Percentiles rank a stretch among this genome's conserved stretches.
Evolutionary conservation across 192 early-diverging fungal species (phyloP).

Genomic region (Entomortierella chlamydospora): DNA sequence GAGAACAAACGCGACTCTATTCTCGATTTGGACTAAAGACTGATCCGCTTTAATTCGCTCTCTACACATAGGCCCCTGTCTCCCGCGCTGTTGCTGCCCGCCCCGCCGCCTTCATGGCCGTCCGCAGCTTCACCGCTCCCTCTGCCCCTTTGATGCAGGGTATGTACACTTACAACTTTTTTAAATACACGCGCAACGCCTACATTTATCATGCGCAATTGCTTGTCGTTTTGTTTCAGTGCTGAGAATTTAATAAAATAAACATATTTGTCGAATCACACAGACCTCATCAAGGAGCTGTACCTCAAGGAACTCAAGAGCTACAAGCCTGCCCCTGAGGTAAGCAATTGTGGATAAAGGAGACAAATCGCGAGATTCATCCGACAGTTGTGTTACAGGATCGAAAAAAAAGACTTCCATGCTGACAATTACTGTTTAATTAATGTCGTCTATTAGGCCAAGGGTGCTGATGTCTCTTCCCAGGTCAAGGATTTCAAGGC

Average conservation of each 20-base stretch:
- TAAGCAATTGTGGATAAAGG: constrained; percentile 12
- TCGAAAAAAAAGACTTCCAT: neutral
- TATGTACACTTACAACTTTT: constrained; percentile 19
- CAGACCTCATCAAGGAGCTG: constrained; percentile 67
- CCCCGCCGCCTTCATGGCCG: constrained; percentile 63
- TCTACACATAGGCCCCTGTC: constrained; percentile 28
- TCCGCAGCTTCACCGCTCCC: constrained; percentile 62
- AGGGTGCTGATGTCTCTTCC: constrained; percentile 41
- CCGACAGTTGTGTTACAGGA: neutral
- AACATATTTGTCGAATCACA: neutral
- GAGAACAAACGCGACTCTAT: too few relatives aligned
- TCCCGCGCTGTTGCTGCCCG: constrained; percentile 58
- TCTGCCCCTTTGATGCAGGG: constrained; percentile 64
- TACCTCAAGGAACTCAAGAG: constrained; percentile 67
- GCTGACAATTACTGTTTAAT: neutral
- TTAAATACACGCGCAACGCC: too few relatives aligned
- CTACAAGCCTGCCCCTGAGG: constrained; percentile 63
- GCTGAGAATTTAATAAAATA: too few relatives aligned
- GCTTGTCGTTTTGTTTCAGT: neutral
- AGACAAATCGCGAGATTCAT: neutral
- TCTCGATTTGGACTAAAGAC: neutral
- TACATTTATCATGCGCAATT: too few relatives aligned
- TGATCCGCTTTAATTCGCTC: neutral
- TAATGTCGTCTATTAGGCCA: constrained; percentile 20
- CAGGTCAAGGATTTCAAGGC: constrained; percentile 56